These are phyloP conservation scores for Trypanosoma caninum DNA, from an alignment of 208 protist genomes.

Conservation along the genomic window DNA sequence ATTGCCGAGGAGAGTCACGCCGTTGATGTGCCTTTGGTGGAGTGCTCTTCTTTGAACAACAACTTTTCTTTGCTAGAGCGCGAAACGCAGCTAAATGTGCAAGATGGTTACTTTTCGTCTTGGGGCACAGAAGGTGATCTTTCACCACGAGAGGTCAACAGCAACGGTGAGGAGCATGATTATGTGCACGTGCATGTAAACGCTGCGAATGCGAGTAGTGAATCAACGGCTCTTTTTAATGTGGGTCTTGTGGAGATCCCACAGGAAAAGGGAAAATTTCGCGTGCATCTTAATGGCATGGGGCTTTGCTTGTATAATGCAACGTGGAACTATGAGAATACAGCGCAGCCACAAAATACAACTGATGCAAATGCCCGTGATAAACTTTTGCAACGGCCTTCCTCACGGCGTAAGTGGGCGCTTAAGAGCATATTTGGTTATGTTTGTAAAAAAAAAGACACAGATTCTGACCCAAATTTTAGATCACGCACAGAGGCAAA, in stretches of 20 bases:
- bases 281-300: constrained; percentile 85
- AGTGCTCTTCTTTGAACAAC: not conserved
- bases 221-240: constrained; percentile 59
- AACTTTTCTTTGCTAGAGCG: no score
- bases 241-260: constrained; percentile 49
- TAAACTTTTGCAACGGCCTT: no score
- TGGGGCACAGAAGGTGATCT: constrained; percentile 4
- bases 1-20: not conserved
- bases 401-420: not conserved
- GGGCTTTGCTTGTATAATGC: constrained; percentile 79
- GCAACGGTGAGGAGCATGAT: not conserved
- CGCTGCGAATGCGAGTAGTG: constrained; percentile 4
- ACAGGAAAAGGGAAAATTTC: constrained; percentile 47
- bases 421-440: not conserved
- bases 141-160: no score
- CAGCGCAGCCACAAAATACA: constrained; percentile 19
- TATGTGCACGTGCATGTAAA: not conserved
- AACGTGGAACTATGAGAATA: constrained; percentile 72
- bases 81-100: not conserved
- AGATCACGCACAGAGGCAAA: no score
- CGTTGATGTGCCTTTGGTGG: not conserved
- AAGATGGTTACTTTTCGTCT: not conserved
- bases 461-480: no score
- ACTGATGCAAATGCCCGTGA: not conserved
- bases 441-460: not conserved